Conservation (phyloP, 768 basidiomycete species). For the Trametes maxima region DNA sequence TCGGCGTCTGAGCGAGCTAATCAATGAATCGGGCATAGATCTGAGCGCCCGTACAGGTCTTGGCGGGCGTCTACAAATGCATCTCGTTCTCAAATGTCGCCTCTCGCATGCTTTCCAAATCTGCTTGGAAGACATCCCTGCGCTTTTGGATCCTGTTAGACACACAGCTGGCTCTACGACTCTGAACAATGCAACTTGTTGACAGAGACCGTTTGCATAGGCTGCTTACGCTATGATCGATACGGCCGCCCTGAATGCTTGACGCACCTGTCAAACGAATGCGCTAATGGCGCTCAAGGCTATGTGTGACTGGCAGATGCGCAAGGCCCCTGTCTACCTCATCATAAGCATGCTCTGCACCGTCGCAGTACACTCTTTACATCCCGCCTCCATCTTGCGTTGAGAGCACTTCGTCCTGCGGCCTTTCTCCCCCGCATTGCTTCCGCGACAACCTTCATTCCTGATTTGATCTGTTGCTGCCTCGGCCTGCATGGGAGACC, state of each 20-base stretch:
- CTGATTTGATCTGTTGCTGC: not conserved
- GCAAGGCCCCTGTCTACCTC: not conserved
- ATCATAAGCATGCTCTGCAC: not conserved
- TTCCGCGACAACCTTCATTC: not conserved
- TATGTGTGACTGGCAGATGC: conserved; percentile 11
- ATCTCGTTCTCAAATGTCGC: not conserved
- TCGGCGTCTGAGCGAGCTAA: too few relatives aligned
- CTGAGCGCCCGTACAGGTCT: not conserved
- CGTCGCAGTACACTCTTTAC: not conserved
- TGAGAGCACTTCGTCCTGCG: not conserved
- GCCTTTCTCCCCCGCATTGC: not conserved
- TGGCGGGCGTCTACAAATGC: not conserved
- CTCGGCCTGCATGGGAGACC: conserved; percentile 12
- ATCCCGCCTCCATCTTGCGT: not conserved
- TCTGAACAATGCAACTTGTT: not conserved
- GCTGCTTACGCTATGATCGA: conserved; percentile 14
- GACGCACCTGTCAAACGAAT: conserved; percentile 1
- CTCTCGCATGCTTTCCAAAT: not conserved
- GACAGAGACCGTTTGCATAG: not conserved
- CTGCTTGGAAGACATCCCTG: not conserved
- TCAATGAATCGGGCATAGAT: not conserved
- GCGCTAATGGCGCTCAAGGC: conserved; percentile 16
- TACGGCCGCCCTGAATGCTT: conserved; percentile 12
- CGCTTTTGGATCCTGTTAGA: not conserved
- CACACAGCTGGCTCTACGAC: not conserved